Base-by-base conservation (phyloP, 1,284 basidiomycete species). In the Cryptococcus depauperatus region DNA sequence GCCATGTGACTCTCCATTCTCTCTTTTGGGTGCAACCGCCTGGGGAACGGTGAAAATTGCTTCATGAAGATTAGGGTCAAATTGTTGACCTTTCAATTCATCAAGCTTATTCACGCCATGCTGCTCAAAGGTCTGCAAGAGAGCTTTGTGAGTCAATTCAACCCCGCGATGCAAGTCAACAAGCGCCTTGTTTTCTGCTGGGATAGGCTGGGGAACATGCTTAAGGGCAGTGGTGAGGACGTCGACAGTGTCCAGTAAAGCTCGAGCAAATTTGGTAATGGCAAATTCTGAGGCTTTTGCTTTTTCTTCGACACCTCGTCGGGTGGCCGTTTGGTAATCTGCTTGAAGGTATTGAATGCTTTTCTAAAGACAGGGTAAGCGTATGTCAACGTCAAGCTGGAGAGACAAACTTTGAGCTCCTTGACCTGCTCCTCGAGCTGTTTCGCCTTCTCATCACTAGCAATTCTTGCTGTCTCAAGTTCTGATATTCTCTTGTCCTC, bases 31-130 rank as follows among this genome's bases (percentile, higher is more conserved):
- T 46, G 93, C 79, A 22, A 57, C 56, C 35, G 56, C 59, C 19
- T 59, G 55, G n/a, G 92, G 91, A 18, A 82, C 87, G 74, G 93
- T 89, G 74, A 89, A 97, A 27, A 95, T 76, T 6, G 95, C 93
- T 73, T 98, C 93, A 67, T 97, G 93, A 38, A 76, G 72, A 70
- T 93, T 95, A 26, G 93, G 93, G 72, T 98, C 90, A 62, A 98
- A 98, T 60, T 76, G 77, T 67, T 95, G 86, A 44, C 92, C 93
- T 0, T 80, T 84, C 5, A 45, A 42, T 18, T 60, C 46, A 16
- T 57, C 61, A 61, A 91, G 93, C 2, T 83, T 81, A 53, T 84
- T 86, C 64, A 98, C 82, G 51, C 92, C 85, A 72, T 92, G 88
- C 69, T 87, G 84, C 73, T 83, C 85, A 35, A 98, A 79, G 11